Conservation (phyloP, 108 stramenopile genomes). For the Tribonema minus region DNA sequence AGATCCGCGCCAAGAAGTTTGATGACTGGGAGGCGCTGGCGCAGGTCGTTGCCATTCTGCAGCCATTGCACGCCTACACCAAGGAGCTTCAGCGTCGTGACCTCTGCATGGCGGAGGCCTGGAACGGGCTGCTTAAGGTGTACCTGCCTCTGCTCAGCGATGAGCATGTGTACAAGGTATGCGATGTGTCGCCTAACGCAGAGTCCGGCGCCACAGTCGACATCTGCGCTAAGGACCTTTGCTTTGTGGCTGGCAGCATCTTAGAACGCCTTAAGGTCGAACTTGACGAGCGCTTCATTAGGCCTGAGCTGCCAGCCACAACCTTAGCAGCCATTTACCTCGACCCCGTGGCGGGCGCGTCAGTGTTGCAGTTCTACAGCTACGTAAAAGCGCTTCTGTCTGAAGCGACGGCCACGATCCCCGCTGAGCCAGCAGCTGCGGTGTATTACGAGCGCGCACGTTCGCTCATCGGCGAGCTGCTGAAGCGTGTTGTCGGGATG, state of each 20-base stretch:
- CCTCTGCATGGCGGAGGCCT: neutral
- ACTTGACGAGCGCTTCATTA: neutral
- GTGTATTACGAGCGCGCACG: too few species aligned
- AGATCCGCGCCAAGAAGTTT: neutral
- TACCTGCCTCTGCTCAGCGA: neutral
- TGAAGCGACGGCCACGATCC: too few species aligned
- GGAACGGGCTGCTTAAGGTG: neutral
- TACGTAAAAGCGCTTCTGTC: too few species aligned
- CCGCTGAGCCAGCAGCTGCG: too few species aligned
- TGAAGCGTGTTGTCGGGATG: too few species aligned
- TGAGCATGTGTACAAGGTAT: too few species aligned
- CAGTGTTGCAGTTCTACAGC: too few species aligned
- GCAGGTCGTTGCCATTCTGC: neutral
- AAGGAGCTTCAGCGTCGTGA: neutral
- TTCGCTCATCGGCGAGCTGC: too few species aligned
- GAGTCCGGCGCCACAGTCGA: neutral
- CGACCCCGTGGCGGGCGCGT: too few species aligned
- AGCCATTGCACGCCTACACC: neutral
- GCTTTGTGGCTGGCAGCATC: neutral
- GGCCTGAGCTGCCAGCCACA: neutral
- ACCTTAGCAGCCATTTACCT: neutral
- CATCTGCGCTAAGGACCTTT: neutral
- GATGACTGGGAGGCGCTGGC: neutral
- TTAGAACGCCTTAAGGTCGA: neutral
- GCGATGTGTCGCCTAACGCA: too few species aligned